phyloP scores from a whole-genome alignment of 345 rosid genomes.

The Populus simonii region DNA sequence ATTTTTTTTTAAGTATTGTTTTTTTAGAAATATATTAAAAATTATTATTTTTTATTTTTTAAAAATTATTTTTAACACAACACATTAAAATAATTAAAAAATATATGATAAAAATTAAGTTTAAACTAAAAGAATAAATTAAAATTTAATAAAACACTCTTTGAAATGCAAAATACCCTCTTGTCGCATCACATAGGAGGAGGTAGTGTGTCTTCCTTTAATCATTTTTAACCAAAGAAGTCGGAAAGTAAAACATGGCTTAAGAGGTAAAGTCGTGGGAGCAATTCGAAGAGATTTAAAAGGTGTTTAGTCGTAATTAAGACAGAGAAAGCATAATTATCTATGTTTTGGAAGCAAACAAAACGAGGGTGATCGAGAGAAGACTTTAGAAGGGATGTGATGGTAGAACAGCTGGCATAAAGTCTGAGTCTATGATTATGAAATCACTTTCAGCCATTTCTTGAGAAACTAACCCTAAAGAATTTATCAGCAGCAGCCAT shows the following conservation, averaged over 20 bases:
- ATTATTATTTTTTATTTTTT: too few relatives aligned
- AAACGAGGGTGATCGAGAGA: neutral
- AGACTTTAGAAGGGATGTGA: neutral
- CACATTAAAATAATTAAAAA: rapidly evolving
- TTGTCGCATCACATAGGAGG: too few relatives aligned
- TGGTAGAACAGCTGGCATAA: neutral
- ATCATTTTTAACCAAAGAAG: neutral
- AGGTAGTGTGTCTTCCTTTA: neutral
- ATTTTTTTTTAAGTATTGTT: too few relatives aligned
- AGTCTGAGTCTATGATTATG: neutral
- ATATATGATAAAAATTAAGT: too few relatives aligned
- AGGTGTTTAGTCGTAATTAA: neutral
- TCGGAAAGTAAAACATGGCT: neutral
- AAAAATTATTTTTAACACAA: too few relatives aligned
- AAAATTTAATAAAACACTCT: too few relatives aligned
- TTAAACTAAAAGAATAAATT: too few relatives aligned
- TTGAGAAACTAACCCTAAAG: neutral
- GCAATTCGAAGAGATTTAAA: neutral
- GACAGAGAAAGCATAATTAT: neutral
- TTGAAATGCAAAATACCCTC: too few relatives aligned
- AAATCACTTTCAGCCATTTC: neutral
- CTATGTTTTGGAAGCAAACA: neutral
- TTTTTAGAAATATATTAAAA: too few relatives aligned
- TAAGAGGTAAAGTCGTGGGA: neutral
- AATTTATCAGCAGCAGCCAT: neutral